Percentiles rank a stretch among this genome's conserved stretches.
These are phyloP conservation scores for Micractinium sp. DNA, from an alignment of 139 green algal genomes.

Conservation along the genomic window DNA sequence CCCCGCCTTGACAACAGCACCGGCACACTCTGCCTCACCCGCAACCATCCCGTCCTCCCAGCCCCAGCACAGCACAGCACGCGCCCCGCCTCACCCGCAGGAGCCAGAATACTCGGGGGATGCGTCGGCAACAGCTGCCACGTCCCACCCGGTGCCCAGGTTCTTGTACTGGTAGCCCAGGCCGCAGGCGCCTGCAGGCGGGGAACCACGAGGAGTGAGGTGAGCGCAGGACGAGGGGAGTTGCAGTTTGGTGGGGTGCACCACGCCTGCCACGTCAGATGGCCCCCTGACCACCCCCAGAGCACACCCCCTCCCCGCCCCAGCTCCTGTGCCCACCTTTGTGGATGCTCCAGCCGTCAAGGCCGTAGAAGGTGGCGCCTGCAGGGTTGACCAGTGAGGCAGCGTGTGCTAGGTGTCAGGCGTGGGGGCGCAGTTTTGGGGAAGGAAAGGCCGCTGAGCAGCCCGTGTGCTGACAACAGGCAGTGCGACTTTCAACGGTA, in stretches of 20 bases:
- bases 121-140: slow-evolving; percentile 30
- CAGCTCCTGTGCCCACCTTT: background rate
- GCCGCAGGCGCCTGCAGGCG: slow-evolving; percentile 13
- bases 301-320: too few relatives aligned
- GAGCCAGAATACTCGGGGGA: slow-evolving; percentile 32
- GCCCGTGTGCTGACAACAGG: too few relatives aligned
- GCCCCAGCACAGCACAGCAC: too few relatives aligned
- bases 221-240: background rate
- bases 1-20: too few relatives aligned
- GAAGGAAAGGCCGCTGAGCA: too few relatives aligned
- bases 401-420: slow-evolving; percentile 8
- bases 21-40: too few relatives aligned
- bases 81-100: slow-evolving; percentile 20
- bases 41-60: too few relatives aligned
- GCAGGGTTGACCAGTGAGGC: background rate
- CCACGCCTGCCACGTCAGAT: too few relatives aligned
- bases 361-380: slow-evolving; percentile 17
- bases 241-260: background rate
- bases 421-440: slow-evolving; percentile 13
- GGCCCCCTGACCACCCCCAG: too few relatives aligned
- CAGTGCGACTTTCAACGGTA: too few relatives aligned
- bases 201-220: too few relatives aligned
- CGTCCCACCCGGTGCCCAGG: slow-evolving; percentile 31
- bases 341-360: slow-evolving; percentile 24
- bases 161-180: slow-evolving; percentile 32